Evolutionary conservation across 75 land plant species (phyloP).

Genomic region (Adiantum capillusveneris): DNA sequence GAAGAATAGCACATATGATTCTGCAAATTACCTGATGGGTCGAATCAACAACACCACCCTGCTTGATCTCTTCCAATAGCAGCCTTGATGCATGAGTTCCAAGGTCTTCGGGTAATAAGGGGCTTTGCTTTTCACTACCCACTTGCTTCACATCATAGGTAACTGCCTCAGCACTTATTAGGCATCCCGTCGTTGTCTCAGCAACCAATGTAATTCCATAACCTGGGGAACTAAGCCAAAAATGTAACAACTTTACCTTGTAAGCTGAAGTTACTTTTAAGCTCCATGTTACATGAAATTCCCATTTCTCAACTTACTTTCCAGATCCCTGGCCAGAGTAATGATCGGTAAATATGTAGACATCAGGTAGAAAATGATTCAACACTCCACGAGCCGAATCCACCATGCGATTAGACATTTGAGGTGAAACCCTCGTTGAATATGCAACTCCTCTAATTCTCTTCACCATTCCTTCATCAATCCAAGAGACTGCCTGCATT

Average conservation of each 20-base stretch:
- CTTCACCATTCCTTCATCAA: conserved; percentile 95
- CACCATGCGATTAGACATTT: conserved; percentile 69
- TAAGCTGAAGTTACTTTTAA: too few species aligned
- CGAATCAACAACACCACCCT: conserved; percentile 98
- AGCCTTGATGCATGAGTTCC: conserved; percentile 59
- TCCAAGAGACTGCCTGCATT: conserved; percentile 68
- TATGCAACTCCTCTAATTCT: conserved; percentile 82
- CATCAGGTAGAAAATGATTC: conserved; percentile 78
- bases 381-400: conserved; percentile 81
- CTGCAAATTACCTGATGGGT: conserved; percentile 94
- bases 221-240: conserved; percentile 73
- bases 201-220: conserved; percentile 93
- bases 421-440: conserved; percentile 71
- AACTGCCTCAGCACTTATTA: conserved; percentile 69
- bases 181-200: conserved; percentile 82
- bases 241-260: conserved; percentile 41
- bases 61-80: conserved; percentile 73
- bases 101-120: conserved; percentile 65
- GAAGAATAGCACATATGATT: too few species aligned
- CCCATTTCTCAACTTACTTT: conserved; percentile 40
- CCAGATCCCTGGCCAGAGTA: conserved; percentile 69
- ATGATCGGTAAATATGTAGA: conserved; percentile 83
- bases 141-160: conserved; percentile 26
- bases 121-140: conserved; percentile 33
- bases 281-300: too few species aligned